Base-by-base conservation (phyloP, 2,329 filamentous ascomycete genomes). In the Aspergillus sp. region DNA sequence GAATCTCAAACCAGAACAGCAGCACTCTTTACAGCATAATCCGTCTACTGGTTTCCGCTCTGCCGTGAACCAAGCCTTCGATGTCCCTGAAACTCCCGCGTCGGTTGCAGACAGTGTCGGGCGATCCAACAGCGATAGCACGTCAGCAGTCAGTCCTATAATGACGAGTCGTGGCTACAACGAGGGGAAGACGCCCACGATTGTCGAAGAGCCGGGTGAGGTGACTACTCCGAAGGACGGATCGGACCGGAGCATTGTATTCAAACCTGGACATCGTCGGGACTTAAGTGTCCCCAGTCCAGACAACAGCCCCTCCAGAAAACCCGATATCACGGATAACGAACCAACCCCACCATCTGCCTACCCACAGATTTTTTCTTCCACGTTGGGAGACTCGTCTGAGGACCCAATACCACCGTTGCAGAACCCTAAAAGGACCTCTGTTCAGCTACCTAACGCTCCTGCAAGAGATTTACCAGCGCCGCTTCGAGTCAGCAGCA, bases 41-140 rank as follows among this genome's bases (percentile, higher is more conserved):
- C 69, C 73, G 3, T 79, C 77, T 2, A 52, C 73, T 12, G 77
- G 78, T n/a, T 80, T 80, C 57, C 68, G 67, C 33, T 78, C 79
- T 1, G 77, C 79, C 9, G 82, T 85, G 3, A 72, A 83, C 54
- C 77, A 82, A 59, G 82, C 82, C 10, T 85, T 85, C 57, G 80
- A 83, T 57, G 71, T 74, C 41, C 70, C 66, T 28, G 74, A 80
- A 50, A 77, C 79, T 34, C 71, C 72, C 4, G 68, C 74, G 38
- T 77, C 78, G 3, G 69, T 73, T 7, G 75, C 76, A n/a, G 71
- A 69, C 45, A 74, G 68, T 36, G 65, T 81, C n/a, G 71, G 66
- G 33, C 70, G 81, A 50, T 82, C 78, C 45, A 78, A 83, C 53
- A 84, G 80, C 48, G 76, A 76, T 49, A 81, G 80, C 51, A 83